Evolutionary conservation across 768 basidiomycete species (phyloP).

Genomic region (Agrocybe pediades): DNA sequence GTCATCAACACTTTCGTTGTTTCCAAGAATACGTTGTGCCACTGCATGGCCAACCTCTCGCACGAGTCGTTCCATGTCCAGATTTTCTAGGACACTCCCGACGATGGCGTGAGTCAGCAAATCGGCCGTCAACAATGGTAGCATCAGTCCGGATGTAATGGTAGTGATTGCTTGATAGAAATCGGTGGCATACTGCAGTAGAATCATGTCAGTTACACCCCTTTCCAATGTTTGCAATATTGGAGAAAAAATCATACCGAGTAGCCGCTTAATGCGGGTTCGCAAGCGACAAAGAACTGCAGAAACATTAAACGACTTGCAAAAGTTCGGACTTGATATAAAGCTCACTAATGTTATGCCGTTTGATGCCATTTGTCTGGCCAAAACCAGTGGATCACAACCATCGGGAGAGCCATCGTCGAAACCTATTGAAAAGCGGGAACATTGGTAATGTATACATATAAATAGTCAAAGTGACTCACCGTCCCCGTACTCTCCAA

Average conservation of each 20-base stretch:
- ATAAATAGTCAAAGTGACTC: constrained; percentile 23
- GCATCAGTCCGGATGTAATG: constrained; percentile 95
- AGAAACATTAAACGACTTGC: constrained; percentile 11
- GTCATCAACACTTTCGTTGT: constrained; percentile 95
- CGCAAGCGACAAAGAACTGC: constrained; percentile 99
- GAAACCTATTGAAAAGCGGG: constrained; percentile 59
- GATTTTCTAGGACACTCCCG: constrained; percentile 94
- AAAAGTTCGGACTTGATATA: not conserved
- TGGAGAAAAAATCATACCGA: constrained; percentile 51
- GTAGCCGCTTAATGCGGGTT: constrained; percentile 92
- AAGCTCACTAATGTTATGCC: constrained; percentile 86
- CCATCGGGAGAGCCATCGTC: constrained; percentile 95
- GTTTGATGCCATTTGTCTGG: constrained; percentile 83
- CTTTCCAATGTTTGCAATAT: not conserved
- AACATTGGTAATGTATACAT: constrained; percentile 5
- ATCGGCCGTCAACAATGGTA: constrained; percentile 94
- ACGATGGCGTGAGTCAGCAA: constrained; percentile 95
- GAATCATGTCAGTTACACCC: not conserved
- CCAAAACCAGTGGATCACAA: constrained; percentile 85
- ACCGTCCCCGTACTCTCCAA: constrained; percentile 98
- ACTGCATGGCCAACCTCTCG: constrained; percentile 94
- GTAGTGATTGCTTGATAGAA: constrained; percentile 92
- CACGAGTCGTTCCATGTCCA: constrained; percentile 97
- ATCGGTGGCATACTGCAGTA: constrained; percentile 79
- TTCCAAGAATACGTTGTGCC: constrained; percentile 87